Evolutionary conservation across 2,329 filamentous ascomycete genomes (phyloP), one percentile per base, ranked within the genome.

Genomic region (Pseudocercospora musae): DNA sequence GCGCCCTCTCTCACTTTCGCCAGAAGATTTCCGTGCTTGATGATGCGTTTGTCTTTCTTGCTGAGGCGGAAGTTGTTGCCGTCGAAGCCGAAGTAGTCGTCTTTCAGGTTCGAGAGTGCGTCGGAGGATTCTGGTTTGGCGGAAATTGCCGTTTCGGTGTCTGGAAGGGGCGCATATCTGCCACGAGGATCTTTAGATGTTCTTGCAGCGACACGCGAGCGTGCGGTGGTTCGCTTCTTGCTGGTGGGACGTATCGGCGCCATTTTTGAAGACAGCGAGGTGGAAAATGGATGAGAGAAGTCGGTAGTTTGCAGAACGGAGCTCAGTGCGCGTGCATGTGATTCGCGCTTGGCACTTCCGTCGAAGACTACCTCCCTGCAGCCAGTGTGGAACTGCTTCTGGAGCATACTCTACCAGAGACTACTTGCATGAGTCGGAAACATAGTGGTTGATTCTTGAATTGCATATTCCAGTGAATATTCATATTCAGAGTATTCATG

Each of bases 41-140:
- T 91, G 33, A 83, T 80, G 23, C 89, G 89, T 80, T 94, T 96
- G 80, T 96, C 91, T 73, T 85, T 88, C 78, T 97, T 98, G 66
- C 84, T 87, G 59, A 87, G 76, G 44, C 60, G 56, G 63, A 68
- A 66, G 29, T 29, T 73, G 68, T 84, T 81, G 69, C 82, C 78
- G 54, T 63, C 58, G 27, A 53, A 55, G 57, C 42, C 46, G 29
- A 55, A 44, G 29, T 56, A 59, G 37, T 62, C 58, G 21, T 58
- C 42, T 13, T 59, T 58, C 49, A 63, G 25, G 15, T 58, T 62
- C 53, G 62, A 49, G n/a, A 48, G 53, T 37, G 40, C 54, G 21
- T 55, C 13, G 37, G 57, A 13, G 11, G 63, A 23, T 23, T 54
- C 48, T 37, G 59, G 53, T n/a, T 40, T 44, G 40, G 59, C 46